Conservation (phyloP, 2,329 filamentous ascomycete genomes). For the Alternaria metachromatica region DNA sequence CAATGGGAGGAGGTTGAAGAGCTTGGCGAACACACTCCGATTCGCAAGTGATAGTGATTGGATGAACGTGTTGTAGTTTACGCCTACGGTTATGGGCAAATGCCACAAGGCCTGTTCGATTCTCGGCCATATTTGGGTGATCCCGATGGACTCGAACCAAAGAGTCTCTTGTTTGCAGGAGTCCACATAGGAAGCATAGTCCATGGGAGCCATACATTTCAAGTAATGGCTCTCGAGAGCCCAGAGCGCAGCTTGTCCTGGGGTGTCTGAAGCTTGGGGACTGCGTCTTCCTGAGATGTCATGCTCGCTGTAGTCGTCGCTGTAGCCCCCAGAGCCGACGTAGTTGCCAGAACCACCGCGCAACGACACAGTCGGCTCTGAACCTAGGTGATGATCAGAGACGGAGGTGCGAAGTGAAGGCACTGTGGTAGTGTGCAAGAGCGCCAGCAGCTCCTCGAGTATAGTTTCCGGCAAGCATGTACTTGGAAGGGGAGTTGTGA, state of each 20-base stretch:
- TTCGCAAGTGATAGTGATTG: neutral
- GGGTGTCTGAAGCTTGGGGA: neutral
- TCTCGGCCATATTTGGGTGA: neutral
- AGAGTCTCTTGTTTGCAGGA: neutral
- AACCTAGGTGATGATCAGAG: neutral
- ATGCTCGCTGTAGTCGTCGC: neutral
- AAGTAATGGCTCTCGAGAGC: neutral
- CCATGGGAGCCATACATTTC: neutral
- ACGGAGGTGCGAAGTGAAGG: neutral
- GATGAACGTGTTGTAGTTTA: neutral
- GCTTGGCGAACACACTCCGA: neutral
- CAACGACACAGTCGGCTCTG: slow-evolving; percentile 10
- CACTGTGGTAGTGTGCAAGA: neutral
- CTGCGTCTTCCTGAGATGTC: neutral
- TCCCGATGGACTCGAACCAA: neutral
- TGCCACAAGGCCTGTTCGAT: neutral
- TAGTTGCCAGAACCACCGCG: slow-evolving; percentile 18
- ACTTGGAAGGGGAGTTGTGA: slow-evolving; percentile 8
- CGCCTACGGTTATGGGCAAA: neutral
- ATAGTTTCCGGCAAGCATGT: neutral
- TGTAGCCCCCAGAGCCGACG: neutral
- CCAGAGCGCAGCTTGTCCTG: neutral
- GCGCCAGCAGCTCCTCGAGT: neutral
- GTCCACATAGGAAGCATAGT: neutral
- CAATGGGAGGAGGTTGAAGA: neutral